Conservation (phyloP, 768 basidiomycete genomes). For the Naganishia vaughanmartiniae region DNA sequence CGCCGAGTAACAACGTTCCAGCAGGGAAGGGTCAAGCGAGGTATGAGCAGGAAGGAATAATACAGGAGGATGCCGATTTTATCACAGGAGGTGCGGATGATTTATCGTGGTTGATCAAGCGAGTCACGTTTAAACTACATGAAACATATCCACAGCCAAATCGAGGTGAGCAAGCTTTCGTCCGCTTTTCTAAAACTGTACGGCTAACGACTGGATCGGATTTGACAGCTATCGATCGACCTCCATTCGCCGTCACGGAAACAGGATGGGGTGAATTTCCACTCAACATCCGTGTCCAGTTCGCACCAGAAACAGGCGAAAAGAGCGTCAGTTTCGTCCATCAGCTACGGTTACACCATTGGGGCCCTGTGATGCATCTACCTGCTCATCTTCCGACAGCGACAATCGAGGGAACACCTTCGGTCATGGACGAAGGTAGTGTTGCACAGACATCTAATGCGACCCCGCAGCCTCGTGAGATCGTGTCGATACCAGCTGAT, state of each 20-base stretch:
- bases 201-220: not conserved
- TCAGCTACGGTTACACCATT: slow-evolving; percentile 78
- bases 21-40: slow-evolving; percentile 37
- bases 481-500: not conserved
- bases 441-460: not conserved
- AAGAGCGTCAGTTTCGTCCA: slow-evolving; percentile 84
- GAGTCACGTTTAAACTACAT: slow-evolving; percentile 95
- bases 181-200: not conserved
- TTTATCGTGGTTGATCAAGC: slow-evolving; percentile 83
- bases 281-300: slow-evolving; percentile 84
- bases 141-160: slow-evolving; percentile 91
- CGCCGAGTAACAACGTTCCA: slow-evolving; percentile 40
- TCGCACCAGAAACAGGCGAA: slow-evolving; percentile 83
- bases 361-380: slow-evolving; percentile 40
- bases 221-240: slow-evolving; percentile 74
- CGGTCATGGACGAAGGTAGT: slow-evolving; percentile 38
- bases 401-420: slow-evolving; percentile 64
- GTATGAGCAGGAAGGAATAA: slow-evolving; percentile 22
- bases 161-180: slow-evolving; percentile 64
- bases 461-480: not conserved
- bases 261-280: slow-evolving; percentile 99
- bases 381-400: slow-evolving; percentile 55
- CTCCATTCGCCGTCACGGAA: slow-evolving; percentile 92
- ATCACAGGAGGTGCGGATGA: slow-evolving; percentile 78
- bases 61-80: slow-evolving; percentile 60